Base-by-base conservation (phyloP, 2,329 filamentous ascomycete species). In the Scleromitrula shiraiana region DNA sequence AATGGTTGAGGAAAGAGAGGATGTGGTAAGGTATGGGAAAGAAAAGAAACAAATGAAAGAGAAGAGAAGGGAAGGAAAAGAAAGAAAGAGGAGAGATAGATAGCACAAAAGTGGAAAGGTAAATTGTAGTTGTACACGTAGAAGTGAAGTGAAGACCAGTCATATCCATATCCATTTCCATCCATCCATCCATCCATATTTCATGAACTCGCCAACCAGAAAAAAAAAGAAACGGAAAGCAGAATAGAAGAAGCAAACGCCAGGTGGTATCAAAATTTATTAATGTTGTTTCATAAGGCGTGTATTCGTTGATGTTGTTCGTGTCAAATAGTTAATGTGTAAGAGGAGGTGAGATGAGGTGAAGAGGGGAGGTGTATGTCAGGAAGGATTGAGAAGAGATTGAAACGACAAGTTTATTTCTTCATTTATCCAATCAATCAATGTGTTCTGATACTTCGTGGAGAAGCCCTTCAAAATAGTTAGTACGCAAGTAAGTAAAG, bases 391-490 rank as follows among this genome's bases (percentile, higher is more conserved):
- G 49, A 61, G 41, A 58, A 17, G 26, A 29, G 22, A 41, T 19
- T 15, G 12, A 10, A 41, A 3, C 23, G 27, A 15, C 4, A 1
- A 15, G 8, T 32, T 14, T 32, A 17, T 14, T 27, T 17, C 7
- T 23, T 24, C n/a, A 9, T 14, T 9, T 9, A 15, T 12, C 26
- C 26, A 27, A 7, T 26, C 1, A 24, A 15, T 41, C 33, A 56
- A 56, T 59, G 55, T 32, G 59, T 61, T 23, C 59, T 43, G n/a
- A 60, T 46, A 33, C 57, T 62, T 17, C 54, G 49, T 51, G 59
- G 59, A n/a, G 60, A 62, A n/a, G 57, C 56, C n/a, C 59, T 62
- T 40, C 15, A 38, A 39, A 27, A 50, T 33, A 42, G 41, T 51
- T 39, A 35, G 26, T 14, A 5, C 33, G 14, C n/a, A n/a, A n/a